Base-by-base conservation (phyloP, 805 yeast species). In the Metschnikowia lochheadii region DNA sequence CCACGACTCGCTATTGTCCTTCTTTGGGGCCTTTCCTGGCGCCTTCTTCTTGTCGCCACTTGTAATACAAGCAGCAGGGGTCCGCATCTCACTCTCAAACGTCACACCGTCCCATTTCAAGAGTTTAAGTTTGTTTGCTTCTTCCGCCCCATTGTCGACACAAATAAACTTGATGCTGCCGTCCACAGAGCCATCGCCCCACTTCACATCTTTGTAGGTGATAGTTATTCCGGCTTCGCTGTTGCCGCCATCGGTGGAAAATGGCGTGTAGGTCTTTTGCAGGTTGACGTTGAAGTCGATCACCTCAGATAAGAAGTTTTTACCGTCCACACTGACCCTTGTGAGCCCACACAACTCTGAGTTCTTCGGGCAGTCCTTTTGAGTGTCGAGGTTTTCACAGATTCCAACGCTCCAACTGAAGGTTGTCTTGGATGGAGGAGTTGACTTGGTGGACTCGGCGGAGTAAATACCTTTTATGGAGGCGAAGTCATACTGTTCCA, bases 291-390 rank as follows among this genome's bases (percentile, higher is more conserved):
- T 73, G 62, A 80, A 76, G 32, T 87, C 81, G 46, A 87, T 78
- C 15, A 87, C 75, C 64, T 87, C 86, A 0, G 90, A 72, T 23
- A 79, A 67, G 2, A 81, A 52, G 3, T 81, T 66, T 29, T 72
- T 72, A 31, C 68, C 61, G n/a, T 83, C 83, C 17, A 83, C 55
- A 13, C 68, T 63, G 4, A 87, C 76, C 10, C 71, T 60, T 21
- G 86, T 83, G 15, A 86, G 61, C 2, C 96, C 96, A 66, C 99
- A 92, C 7, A 91, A 64, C 56, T 87, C 87, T 1, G 91, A 81
- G 54, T 85, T 83, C 43, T 70, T 69, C 0, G 90, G 85, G 67
- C 97, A 91, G 29, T 74, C 75, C 8, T 75, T 70, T 7, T 71
- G 63, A 5, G 40, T 41, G 26, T 58, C 62, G 33, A 69, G 61